phyloP scores from a whole-genome alignment of 1,284 basidiomycete genomes.

The Inonotus obliquus region DNA sequence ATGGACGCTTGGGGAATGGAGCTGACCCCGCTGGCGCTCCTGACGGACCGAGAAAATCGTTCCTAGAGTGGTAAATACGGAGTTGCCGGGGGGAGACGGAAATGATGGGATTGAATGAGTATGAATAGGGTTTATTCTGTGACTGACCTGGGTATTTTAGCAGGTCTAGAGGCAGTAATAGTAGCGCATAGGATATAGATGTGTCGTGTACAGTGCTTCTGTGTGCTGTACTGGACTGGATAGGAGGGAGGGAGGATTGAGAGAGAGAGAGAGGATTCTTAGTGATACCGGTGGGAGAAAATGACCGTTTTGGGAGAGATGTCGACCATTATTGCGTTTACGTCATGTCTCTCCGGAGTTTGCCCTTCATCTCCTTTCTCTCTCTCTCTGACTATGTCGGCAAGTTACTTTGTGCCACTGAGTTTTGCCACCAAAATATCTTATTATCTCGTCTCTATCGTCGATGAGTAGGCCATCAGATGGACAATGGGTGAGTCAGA shows the following conservation, averaged over 20 bases:
- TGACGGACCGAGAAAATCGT: background rate
- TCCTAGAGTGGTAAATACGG: background rate
- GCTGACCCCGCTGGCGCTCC: background rate
- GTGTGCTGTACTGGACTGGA: background rate
- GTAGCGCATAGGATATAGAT: background rate
- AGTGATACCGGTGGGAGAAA: constrained; percentile 7
- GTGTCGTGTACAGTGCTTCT: background rate
- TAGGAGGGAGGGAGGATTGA: background rate
- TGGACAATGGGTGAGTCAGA: background rate
- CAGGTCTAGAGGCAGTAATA: background rate
- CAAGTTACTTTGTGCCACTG: no score
- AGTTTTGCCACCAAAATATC: background rate
- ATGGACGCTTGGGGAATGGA: background rate
- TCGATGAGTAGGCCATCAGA: no score
- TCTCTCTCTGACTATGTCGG: no score
- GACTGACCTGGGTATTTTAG: background rate
- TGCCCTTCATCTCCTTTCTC: background rate
- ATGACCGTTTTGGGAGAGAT: background rate
- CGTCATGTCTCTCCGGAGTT: constrained; percentile 11
- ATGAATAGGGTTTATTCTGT: background rate
- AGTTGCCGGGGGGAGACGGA: background rate
- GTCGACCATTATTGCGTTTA: constrained; percentile 13
- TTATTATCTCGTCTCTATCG: background rate
- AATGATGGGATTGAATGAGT: background rate
- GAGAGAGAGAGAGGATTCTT: background rate